Evolutionary conservation across 192 early-diverging fungal genomes (phyloP), one percentile per base, ranked within the genome.

Genomic region (Spinellus fusiger): DNA sequence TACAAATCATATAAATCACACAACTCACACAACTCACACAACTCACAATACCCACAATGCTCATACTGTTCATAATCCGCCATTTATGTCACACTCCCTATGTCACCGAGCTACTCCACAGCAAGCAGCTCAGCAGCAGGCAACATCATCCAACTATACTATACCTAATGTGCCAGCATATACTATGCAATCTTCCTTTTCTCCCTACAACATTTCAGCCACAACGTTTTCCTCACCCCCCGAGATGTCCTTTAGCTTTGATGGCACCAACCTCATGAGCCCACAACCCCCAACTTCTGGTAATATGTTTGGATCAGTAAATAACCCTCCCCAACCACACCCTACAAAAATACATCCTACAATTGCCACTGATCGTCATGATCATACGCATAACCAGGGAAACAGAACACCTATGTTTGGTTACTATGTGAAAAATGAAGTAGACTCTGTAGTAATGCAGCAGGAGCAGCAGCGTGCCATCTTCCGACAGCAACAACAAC

Each of bases 181-280:
- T 18, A 53, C 26, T 31, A 20, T 46, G 15, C 35, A 35, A 54
- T 15, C 34, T 27, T 50, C 63, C 20, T 65, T 65, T 51, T 50
- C 54, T 49, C 48, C 59, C 38, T 61, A 61, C 18, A 61, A 20
- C 2, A 51, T 51, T n/a, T 29, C 59, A 34, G 22, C 59, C 20
- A 61, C 47, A 15, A 12, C 49, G 3, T 61, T 61, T 34, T 34
- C 59, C 4, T 34, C 34, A 18, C n/a, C 54, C 12, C 26, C 59
- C 5, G 59, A 61, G 6, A 13, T 61, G 0, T 33, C 59, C 0
- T 61, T 61, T n/a, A 28, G 28, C 32, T 61, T 61, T 37, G 59
- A 61, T 7, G 27, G 47, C 1, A 35, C 31, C 15, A 56, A 35
- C 38, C 29, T 37, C 34, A 56, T 56, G 54, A 35, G 25, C 23